Base-by-base conservation (phyloP, 1,139 yeast genomes). In the Pichia sp. region DNA sequence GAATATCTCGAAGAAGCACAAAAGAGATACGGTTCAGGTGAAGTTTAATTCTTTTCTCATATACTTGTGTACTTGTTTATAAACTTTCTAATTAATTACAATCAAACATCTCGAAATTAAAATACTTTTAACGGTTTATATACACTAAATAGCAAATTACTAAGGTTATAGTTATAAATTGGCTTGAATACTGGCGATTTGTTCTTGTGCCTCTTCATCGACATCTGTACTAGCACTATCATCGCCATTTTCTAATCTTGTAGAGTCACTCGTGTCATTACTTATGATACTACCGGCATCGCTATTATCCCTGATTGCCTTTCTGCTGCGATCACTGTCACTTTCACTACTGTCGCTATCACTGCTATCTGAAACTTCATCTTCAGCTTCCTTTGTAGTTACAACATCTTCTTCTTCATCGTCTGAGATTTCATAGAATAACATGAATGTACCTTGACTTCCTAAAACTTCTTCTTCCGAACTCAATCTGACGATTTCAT, bases 401-500 rank as follows among this genome's bases (percentile, higher is more conserved):
- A 55, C 38, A n/a, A 62, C 67, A 34, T 69, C 71, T 28, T 67
- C 67, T 38, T 75, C 53, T 14, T 46, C 50, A 28, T 67, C 67
- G 38, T 75, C 52, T 10, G 47, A 51, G 28, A 73, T 71, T 63
- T 91, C 97, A 62, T 90, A 91, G 61, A 91, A 91, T 54, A 91
- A 66, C 96, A 91, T 88, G 58, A 90, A 91, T 0, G 94, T 90
- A 19, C 97, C 97, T 52, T 87, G 94, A 4, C 91, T 81, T 15
- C 75, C 73, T 50, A 87, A 69, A 1, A 89, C 97, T 63, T 90
- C 96, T 9, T 77, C 77, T 62, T 88, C 95, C 20, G 80, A 77
- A 2, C 89, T 90, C 21, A 86, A 77, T 53, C 86, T 81, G 3
- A 90, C 96, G 2, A 83, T 81, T 60, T 91, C 96, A 66, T 91